phyloP scores from a whole-genome alignment of 495 filamentous ascomycete species.

The Aspergillus asperescens region DNA sequence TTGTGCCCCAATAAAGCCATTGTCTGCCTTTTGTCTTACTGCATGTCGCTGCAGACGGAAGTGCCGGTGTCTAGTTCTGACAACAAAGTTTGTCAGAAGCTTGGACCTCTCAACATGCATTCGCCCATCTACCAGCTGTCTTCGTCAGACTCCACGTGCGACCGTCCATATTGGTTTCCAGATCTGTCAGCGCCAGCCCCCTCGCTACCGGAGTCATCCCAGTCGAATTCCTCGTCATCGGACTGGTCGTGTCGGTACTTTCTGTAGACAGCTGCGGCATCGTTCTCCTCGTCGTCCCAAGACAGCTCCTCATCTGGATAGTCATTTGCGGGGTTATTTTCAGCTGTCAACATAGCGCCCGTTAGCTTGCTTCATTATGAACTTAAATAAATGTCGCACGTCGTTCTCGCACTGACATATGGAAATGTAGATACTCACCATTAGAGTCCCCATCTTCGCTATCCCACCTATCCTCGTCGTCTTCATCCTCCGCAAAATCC shows the following conservation, averaged over 20 bases:
- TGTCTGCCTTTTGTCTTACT: too few relatives aligned
- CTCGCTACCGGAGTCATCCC: constrained; percentile 47
- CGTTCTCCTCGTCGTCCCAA: constrained; percentile 51
- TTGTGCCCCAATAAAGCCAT: too few relatives aligned
- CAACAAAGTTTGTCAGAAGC: not conserved
- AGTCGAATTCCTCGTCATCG: constrained; percentile 55
- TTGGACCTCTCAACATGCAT: not conserved
- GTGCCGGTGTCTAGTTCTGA: not conserved
- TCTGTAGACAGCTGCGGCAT: constrained; percentile 45
- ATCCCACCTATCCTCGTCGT: constrained; percentile 49
- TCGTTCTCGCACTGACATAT: too few relatives aligned
- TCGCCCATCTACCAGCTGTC: constrained; percentile 21
- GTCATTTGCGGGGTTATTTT: constrained; percentile 61
- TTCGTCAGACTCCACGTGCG: constrained; percentile 33
- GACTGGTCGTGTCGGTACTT: constrained; percentile 36
- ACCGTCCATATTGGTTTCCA: constrained; percentile 24
- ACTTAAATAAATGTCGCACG: too few relatives aligned
- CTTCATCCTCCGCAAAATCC: constrained; percentile 47
- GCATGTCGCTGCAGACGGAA: not conserved
- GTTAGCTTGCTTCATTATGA: constrained; percentile 5
- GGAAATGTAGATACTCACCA: constrained; percentile 30
- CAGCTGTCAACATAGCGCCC: constrained; percentile 35
- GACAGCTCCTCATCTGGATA: constrained; percentile 63
- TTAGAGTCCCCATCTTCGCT: constrained; percentile 60
- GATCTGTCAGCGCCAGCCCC: constrained; percentile 6